These are phyloP conservation scores for Hypoxylon sp. DNA, from an alignment of 2,329 filamentous ascomycete species.

Conservation along the genomic window DNA sequence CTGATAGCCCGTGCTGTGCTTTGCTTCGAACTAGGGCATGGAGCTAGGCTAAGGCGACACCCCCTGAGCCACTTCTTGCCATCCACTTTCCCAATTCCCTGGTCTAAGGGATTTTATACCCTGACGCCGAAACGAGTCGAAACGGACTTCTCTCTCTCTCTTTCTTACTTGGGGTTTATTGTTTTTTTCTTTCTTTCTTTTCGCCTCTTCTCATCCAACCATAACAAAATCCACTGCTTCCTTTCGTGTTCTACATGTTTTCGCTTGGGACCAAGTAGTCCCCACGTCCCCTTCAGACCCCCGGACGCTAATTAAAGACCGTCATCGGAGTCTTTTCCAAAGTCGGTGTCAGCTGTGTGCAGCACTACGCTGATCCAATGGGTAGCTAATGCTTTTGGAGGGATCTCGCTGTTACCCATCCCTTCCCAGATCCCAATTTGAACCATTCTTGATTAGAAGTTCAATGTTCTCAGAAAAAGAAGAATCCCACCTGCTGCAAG, in stretches of 20 bases:
- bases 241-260: slow-evolving; percentile 37
- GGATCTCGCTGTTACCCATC: slow-evolving; percentile 43
- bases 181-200: slow-evolving; percentile 29
- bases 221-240: slow-evolving; percentile 44
- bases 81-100: slow-evolving; percentile 33
- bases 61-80: slow-evolving; percentile 31
- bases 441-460: slow-evolving; percentile 37
- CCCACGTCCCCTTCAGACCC: slow-evolving; percentile 33
- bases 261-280: slow-evolving; percentile 38
- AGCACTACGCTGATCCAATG: slow-evolving; percentile 41
- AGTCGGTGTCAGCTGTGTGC: slow-evolving; percentile 39
- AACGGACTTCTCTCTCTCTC: slow-evolving; percentile 36
- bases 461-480: slow-evolving; percentile 34
- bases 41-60: slow-evolving; percentile 30
- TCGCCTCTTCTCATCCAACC: slow-evolving; percentile 33
- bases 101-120: slow-evolving; percentile 41
- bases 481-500: slow-evolving; percentile 45
- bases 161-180: slow-evolving; percentile 29
- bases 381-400: slow-evolving; percentile 35
- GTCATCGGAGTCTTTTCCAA: slow-evolving; percentile 46
- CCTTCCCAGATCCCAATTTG: slow-evolving; percentile 43
- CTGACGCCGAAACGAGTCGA: slow-evolving; percentile 42
- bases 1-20: background rate
- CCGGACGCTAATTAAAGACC: slow-evolving; percentile 48
- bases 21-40: background rate